A percentile compares a stretch with the other conserved stretches of the same genome.
Conservation (phyloP, 495 filamentous ascomycete genomes). For the Hypomontagnella submonticulosa region DNA sequence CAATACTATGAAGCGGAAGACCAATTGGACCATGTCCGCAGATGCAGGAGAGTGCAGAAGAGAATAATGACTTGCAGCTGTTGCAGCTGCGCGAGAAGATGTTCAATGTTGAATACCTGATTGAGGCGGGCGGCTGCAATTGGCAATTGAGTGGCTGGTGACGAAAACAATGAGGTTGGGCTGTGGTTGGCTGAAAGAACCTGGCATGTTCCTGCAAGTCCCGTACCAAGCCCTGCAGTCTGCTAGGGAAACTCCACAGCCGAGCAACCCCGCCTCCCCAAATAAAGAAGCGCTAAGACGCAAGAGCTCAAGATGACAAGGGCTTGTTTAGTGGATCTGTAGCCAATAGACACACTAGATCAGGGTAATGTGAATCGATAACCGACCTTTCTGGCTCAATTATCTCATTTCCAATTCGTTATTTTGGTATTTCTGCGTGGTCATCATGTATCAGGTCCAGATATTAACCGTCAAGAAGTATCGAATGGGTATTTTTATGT, state of each 20-base stretch:
- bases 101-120: conserved; percentile 13
- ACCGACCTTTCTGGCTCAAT: conserved; percentile 12
- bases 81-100: conserved; percentile 10
- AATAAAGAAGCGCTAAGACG: conserved; percentile 10
- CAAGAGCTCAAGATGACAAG: conserved; percentile 31
- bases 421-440: not conserved
- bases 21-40: conserved; percentile 36
- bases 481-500: no score
- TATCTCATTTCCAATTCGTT: conserved; percentile 18
- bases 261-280: conserved; percentile 36
- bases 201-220: conserved; percentile 4
- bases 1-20: conserved; percentile 35
- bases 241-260: conserved; percentile 22
- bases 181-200: conserved; percentile 36
- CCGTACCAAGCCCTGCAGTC: not conserved
- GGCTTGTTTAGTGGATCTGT: conserved; percentile 43
- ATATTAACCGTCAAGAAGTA: no score
- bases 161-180: conserved; percentile 46
- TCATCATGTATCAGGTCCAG: no score
- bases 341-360: conserved; percentile 27
- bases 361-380: conserved; percentile 20
- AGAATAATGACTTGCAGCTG: conserved; percentile 41
- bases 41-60: conserved; percentile 38
- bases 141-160: conserved; percentile 40
- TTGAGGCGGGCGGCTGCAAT: conserved; percentile 36